Base-by-base conservation (phyloP, 1,139 yeast species). In the Yamadazyma atlantica region DNA sequence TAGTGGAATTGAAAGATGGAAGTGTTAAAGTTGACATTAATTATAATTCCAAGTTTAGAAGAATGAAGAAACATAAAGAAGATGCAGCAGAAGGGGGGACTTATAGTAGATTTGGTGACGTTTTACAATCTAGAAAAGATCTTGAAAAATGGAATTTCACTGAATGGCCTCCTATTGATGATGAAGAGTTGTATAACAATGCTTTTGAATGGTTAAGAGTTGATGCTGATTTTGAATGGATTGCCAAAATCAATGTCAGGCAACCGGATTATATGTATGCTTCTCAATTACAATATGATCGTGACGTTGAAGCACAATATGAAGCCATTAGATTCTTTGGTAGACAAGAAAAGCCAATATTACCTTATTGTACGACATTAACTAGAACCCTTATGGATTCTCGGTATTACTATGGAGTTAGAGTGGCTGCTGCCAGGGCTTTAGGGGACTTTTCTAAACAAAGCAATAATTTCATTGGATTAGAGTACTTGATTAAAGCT, bases 161-260 rank as follows among this genome's bases (percentile, higher is more conserved):
- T 2, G 96, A 87, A 32, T 85, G 90, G 80, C 73, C 79, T 2
- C 74, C 74, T 39, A 82, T 81, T 30, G 87, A 82, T 42, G 95
- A 85, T 43, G 90, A 82, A 35, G 55, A 55, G 13, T 47, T 62
- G 15, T 71, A 77, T 33, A 80, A 80, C 49, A 97, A 92, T 55
- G 96, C 97, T 0, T 94, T 89, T 62, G 98, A 94, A 55, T 94
- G 99, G 99, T 74, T 94, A 30, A 73, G 99, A 49, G 88, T 90
- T 8, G 99, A 94, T 62, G 90, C 97, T 0, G 99, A 94, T 60
- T 86, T 85, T 54, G 98, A 94, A 58, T 94, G 99, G 99, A 85
- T 94, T 35, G 88, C 95, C 40, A 78, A 77, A 46, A 69, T 87
- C 21, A 75, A 82, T 44, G 80, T 94, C 26, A 85, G 83, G 49